These are phyloP conservation scores for Pulveroboletus sp. DNA, from an alignment of 768 basidiomycete species.

Conservation along the genomic window DNA sequence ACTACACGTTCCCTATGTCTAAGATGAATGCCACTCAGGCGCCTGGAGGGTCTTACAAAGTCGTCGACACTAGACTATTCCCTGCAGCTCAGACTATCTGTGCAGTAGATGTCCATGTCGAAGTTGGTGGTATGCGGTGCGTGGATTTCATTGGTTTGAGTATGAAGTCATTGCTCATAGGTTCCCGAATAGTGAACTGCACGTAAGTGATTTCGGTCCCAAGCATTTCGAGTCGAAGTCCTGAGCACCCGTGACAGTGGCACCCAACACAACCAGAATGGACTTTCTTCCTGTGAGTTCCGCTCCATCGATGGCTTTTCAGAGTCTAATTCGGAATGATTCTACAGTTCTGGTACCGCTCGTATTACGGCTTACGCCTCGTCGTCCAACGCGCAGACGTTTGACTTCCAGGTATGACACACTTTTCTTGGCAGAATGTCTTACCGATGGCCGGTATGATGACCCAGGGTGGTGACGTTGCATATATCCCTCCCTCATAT, in stretches of 20 bases:
- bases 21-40: constrained; percentile 40
- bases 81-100: constrained; percentile 50
- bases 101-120: constrained; percentile 55
- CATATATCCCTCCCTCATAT: constrained; percentile 25
- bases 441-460: constrained; percentile 1
- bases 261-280: constrained; percentile 51
- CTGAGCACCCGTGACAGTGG: constrained; percentile 34
- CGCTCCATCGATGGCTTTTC: background rate
- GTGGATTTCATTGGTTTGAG: constrained; percentile 4
- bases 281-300: constrained; percentile 39
- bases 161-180: background rate
- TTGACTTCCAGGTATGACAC: constrained; percentile 40
- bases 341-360: constrained; percentile 35
- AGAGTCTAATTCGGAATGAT: background rate
- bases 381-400: constrained; percentile 38
- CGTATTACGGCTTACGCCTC: constrained; percentile 45
- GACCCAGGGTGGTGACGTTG: constrained; percentile 30
- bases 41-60: constrained; percentile 57
- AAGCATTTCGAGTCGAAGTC: background rate
- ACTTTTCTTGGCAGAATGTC: background rate
- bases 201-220: constrained; percentile 30
- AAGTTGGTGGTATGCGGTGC: constrained; percentile 60
- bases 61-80: constrained; percentile 57
- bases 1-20: constrained; percentile 56
- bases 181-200: constrained; percentile 37